These are phyloP conservation scores for Wickerhamiella brachini DNA, from an alignment of 805 yeast species.

Conservation along the genomic window DNA sequence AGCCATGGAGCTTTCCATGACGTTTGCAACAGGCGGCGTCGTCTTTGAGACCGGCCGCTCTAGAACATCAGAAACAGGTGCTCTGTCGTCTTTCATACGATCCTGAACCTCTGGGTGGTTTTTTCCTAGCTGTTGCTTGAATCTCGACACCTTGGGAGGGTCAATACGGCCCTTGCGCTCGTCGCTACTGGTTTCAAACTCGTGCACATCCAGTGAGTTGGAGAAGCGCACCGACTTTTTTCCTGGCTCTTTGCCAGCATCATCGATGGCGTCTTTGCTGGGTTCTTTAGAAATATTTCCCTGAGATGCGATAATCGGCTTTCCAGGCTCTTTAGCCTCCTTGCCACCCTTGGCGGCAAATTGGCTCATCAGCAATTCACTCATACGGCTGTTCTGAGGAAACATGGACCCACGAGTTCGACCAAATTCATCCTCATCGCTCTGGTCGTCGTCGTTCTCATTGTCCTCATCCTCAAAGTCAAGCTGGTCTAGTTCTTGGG, in stretches of 20 bases:
- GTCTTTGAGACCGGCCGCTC: slow-evolving; percentile 11
- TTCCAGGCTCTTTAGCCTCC: too few species aligned
- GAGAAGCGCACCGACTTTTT: slow-evolving; percentile 14
- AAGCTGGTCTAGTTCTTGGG: slow-evolving; percentile 32
- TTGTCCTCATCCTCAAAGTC: slow-evolving; percentile 33
- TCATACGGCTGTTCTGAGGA: slow-evolving; percentile 17
- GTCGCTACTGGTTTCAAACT: slow-evolving; percentile 15
- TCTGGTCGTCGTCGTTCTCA: slow-evolving; percentile 27
- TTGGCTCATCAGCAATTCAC: slow-evolving; percentile 7
- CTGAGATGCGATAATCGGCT: too few species aligned
- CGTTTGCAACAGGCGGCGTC: not conserved
- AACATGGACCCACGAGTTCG: slow-evolving; percentile 25
- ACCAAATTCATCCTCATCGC: slow-evolving; percentile 26
- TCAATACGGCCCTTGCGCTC: slow-evolving; percentile 12
- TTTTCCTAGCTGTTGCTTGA: slow-evolving; percentile 16
- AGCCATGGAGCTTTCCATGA: too few species aligned
- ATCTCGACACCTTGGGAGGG: slow-evolving; percentile 20
- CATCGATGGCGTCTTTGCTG: not conserved
- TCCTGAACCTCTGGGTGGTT: not conserved
- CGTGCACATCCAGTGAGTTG: slow-evolving; percentile 16
- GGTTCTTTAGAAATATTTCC: too few species aligned
- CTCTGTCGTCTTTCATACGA: not conserved
- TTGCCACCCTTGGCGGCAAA: not conserved
- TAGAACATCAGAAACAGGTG: slow-evolving; percentile 1
- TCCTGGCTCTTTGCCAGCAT: not conserved